Conservation (phyloP, 2,329 filamentous ascomycete genomes). For the Colletotrichum sp. region DNA sequence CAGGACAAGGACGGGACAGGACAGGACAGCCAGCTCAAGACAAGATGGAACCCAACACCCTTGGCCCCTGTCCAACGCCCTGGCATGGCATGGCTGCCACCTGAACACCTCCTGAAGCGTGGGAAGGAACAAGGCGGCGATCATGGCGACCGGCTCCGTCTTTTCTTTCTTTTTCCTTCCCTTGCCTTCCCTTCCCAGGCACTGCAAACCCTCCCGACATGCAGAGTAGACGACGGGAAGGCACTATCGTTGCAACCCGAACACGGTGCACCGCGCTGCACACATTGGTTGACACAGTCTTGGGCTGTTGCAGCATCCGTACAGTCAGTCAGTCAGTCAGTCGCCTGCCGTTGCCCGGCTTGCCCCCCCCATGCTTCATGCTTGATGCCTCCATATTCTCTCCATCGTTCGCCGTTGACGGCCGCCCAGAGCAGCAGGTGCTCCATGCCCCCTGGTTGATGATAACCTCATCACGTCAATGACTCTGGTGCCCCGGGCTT, state of each 20-base stretch:
- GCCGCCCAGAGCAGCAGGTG: background rate
- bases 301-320: background rate
- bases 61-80: background rate
- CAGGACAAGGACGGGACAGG: background rate
- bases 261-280: background rate
- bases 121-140: background rate
- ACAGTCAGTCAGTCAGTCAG: background rate
- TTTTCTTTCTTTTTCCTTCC: background rate
- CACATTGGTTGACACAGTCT: background rate
- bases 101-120: constrained; percentile 1
- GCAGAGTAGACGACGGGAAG: background rate
- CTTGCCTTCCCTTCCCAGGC: background rate
- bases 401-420: background rate
- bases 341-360: background rate
- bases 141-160: background rate
- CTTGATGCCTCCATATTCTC: background rate
- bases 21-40: background rate
- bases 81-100: background rate
- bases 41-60: background rate
- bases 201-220: background rate
- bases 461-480: background rate
- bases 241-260: background rate
- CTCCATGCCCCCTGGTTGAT: background rate
- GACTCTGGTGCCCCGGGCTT: background rate
- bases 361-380: background rate